Conservation (phyloP, 1,284 basidiomycete genomes). For the Ganoderma leucocontextum region DNA sequence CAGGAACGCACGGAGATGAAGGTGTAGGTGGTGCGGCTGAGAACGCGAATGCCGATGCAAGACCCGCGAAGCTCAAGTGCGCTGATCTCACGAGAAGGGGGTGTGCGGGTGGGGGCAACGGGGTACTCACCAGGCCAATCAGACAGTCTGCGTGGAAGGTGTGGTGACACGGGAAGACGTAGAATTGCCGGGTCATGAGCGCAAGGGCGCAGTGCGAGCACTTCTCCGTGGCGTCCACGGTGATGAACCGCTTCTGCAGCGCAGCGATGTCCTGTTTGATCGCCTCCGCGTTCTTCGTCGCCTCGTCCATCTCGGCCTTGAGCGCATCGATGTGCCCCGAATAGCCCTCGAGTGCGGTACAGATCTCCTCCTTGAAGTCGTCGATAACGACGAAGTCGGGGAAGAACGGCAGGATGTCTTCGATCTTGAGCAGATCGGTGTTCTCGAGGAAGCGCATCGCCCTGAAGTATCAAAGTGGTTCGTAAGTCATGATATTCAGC, state of each 20-base stretch:
- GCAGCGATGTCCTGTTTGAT: slow-evolving; percentile 93
- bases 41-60: slow-evolving; percentile 1
- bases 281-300: slow-evolving; percentile 89
- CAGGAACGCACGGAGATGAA: slow-evolving; percentile 16
- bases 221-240: slow-evolving; percentile 87
- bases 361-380: slow-evolving; percentile 99
- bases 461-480: slow-evolving; percentile 50
- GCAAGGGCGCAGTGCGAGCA: slow-evolving; percentile 85
- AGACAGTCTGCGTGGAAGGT: slow-evolving; percentile 96
- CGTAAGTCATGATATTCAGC: background rate
- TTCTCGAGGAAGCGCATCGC: slow-evolving; percentile 97
- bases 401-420: slow-evolving; percentile 99
- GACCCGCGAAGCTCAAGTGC: background rate
- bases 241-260: slow-evolving; percentile 92
- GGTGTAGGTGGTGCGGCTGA: slow-evolving; percentile 8
- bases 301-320: slow-evolving; percentile 96
- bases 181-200: slow-evolving; percentile 91
- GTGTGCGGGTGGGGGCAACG: background rate
- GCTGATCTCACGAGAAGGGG: background rate
- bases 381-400: slow-evolving; percentile 99
- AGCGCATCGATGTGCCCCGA: slow-evolving; percentile 91
- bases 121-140: slow-evolving; percentile 80
- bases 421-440: slow-evolving; percentile 95
- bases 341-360: slow-evolving; percentile 94
- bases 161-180: slow-evolving; percentile 98